phyloP scores from a whole-genome alignment of 441 rosid species.

The Geranium incanum region DNA sequence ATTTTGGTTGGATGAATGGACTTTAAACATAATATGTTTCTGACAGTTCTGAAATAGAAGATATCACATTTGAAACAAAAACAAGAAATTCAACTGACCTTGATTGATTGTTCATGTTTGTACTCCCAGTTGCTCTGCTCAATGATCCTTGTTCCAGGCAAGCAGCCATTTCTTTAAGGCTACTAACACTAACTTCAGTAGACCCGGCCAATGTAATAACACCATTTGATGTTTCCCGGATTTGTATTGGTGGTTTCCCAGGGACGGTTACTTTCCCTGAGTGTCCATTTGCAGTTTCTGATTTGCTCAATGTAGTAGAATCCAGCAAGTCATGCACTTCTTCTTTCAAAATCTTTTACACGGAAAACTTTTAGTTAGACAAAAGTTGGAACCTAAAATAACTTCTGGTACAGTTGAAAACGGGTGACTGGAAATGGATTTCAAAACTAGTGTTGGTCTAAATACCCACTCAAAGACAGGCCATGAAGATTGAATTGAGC shows the following conservation, averaged over 20 bases:
- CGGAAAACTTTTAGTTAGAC: conserved; percentile 25
- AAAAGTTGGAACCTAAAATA: conserved; percentile 8
- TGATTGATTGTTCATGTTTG: conserved; percentile 96
- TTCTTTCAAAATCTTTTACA: conserved; percentile 84
- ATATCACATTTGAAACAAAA: not conserved
- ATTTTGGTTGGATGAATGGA: not conserved
- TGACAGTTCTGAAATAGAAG: not conserved
- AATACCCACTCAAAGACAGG: not conserved
- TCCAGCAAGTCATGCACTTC: conserved; percentile 94
- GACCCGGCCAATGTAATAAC: conserved; percentile 97
- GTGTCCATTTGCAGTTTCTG: conserved; percentile 47
- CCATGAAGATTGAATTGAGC: not conserved
- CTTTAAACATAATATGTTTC: not conserved
- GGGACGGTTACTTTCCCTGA: conserved; percentile 53
- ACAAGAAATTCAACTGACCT: conserved; percentile 37
- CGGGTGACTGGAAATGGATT: not conserved
- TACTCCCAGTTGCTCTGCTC: conserved; percentile 93
- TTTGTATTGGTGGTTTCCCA: conserved; percentile 90
- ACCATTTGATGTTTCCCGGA: conserved; percentile 92
- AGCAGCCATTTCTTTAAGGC: conserved; percentile 82
- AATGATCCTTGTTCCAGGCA: conserved; percentile 91
- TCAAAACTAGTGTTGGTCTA: not conserved
- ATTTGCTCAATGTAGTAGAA: conserved; percentile 45
- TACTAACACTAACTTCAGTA: conserved; percentile 67
- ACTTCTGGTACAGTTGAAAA: not conserved